A percentile compares a stretch with the other conserved stretches of the same genome.
phyloP scores from a whole-genome alignment of 2,329 filamentous ascomycete species.

The Nemania serpens region DNA sequence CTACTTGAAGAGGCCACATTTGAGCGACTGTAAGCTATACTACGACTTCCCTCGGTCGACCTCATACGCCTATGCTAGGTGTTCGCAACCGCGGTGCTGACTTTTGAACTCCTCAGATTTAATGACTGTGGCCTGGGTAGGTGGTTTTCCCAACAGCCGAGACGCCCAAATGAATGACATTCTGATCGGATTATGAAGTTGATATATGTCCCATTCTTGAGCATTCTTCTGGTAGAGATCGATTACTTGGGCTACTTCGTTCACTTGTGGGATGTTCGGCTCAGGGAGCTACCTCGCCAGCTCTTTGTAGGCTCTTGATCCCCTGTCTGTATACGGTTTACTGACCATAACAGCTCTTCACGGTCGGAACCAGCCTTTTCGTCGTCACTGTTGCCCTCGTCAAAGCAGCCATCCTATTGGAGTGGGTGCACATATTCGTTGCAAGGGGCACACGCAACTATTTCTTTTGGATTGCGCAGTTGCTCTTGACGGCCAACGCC shows the following conservation, averaged over 20 bases:
- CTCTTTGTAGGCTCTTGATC: not conserved
- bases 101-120: too few species aligned
- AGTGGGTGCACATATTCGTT: not conserved
- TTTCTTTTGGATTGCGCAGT: not conserved
- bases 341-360: not conserved
- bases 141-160: too few species aligned
- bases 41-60: not conserved
- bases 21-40: not conserved
- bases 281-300: not conserved
- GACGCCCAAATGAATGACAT: too few species aligned
- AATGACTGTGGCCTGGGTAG: too few species aligned
- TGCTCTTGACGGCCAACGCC: not conserved
- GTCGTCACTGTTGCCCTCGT: not conserved
- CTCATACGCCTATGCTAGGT: too few species aligned
- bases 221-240: not conserved
- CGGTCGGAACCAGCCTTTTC: not conserved
- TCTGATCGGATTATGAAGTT: too few species aligned
- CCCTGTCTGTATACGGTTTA: not conserved
- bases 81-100: too few species aligned
- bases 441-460: not conserved
- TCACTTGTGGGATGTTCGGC: not conserved
- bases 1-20: not conserved
- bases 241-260: not conserved
- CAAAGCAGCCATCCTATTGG: not conserved
- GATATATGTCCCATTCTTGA: too few species aligned